phyloP scores from a whole-genome alignment of 2,329 filamentous ascomycete species.

The Helminthosporium solani region DNA sequence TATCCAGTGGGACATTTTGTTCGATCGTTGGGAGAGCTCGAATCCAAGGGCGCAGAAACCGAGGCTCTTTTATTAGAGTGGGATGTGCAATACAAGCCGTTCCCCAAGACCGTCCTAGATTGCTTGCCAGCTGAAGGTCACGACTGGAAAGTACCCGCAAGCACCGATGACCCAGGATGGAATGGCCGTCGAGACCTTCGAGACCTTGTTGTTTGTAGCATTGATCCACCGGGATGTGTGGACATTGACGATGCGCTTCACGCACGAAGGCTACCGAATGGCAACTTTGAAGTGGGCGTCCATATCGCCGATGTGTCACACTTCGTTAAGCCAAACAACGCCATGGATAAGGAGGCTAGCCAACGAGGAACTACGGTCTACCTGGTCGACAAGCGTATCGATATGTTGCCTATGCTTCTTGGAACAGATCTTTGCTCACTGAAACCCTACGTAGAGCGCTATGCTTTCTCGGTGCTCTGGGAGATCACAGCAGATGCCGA shows the following conservation, averaged over 20 bases:
- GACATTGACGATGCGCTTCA: conserved; percentile 98
- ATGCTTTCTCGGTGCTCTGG: conserved; percentile 60
- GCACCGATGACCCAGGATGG: conserved; percentile 81
- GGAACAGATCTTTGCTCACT: conserved; percentile 95
- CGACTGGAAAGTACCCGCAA: conserved; percentile 87
- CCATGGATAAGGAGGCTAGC: conserved; percentile 95
- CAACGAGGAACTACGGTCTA: conserved; percentile 96
- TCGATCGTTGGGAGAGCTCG: conserved; percentile 85
- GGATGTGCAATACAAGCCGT: conserved; percentile 96
- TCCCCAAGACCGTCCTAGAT: conserved; percentile 92
- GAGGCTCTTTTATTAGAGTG: conserved; percentile 92
- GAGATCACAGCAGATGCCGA: conserved; percentile 84
- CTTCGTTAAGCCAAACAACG: conserved; percentile 94
- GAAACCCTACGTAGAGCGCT: conserved; percentile 92
- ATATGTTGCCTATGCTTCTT: conserved; percentile 96
- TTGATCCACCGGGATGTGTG: conserved; percentile 92
- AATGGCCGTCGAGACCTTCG: conserved; percentile 79
- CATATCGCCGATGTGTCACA: conserved; percentile 99
- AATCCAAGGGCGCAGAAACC: conserved; percentile 96
- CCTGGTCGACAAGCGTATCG: conserved; percentile 96
- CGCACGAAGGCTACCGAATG: conserved; percentile 79
- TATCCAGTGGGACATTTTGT: conserved; percentile 94
- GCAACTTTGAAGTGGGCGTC: conserved; percentile 93
- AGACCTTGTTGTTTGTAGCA: conserved; percentile 89
- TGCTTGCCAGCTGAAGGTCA: conserved; percentile 90